A percentile compares a stretch with the other conserved stretches of the same genome.
These are phyloP conservation scores for Dendrobium chrysotoxum DNA, from an alignment of 106 monocot genomes.

Conservation along the genomic window DNA sequence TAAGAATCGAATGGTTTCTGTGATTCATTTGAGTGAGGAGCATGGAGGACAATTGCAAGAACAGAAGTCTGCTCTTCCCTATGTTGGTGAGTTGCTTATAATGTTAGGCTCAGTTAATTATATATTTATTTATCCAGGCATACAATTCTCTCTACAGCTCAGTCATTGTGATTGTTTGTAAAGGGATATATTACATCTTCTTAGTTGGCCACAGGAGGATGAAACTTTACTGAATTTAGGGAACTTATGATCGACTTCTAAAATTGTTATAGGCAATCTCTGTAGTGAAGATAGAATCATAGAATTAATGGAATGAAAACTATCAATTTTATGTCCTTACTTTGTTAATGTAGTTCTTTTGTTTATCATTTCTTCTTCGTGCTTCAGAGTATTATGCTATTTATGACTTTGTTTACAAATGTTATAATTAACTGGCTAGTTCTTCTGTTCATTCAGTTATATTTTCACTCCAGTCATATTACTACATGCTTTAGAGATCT, in stretches of 20 bases:
- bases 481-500: background rate
- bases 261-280: background rate
- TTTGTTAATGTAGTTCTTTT: no score
- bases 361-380: no score
- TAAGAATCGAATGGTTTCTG: background rate
- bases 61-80: background rate
- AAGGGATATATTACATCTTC: background rate
- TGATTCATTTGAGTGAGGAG: slow-evolving; percentile 11
- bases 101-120: background rate
- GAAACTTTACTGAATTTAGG: background rate
- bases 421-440: no score
- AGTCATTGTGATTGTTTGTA: background rate
- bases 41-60: slow-evolving; percentile 7
- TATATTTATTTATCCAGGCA: background rate
- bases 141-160: background rate
- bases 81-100: slow-evolving; percentile 17
- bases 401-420: no score
- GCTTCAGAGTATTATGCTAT: no score
- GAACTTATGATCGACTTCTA: background rate
- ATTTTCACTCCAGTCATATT: no score
- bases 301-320: background rate
- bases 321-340: background rate
- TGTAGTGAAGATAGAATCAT: background rate
- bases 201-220: background rate
- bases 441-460: no score